These are phyloP conservation scores for Podila minutissima DNA, from an alignment of 192 early-diverging fungal genomes.

Conservation along the genomic window DNA sequence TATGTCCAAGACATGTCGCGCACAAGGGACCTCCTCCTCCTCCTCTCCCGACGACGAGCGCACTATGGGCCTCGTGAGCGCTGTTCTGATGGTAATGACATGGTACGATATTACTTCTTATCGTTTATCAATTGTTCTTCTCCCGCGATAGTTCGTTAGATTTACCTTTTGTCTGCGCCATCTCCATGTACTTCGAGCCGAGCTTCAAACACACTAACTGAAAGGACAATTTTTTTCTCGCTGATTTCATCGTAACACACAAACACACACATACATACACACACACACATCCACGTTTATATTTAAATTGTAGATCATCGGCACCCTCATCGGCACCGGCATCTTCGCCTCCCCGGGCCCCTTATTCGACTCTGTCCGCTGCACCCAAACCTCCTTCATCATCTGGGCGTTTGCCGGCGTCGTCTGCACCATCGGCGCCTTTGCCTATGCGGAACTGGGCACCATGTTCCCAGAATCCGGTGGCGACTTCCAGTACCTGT, in stretches of 20 bases:
- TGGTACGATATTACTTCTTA: slow-evolving; percentile 22
- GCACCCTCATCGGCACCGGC: slow-evolving; percentile 62
- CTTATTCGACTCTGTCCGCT: slow-evolving; percentile 50
- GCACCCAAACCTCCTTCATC: slow-evolving; percentile 45
- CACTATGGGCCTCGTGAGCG: slow-evolving; percentile 45
- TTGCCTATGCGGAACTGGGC: slow-evolving; percentile 53
- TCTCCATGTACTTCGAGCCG: neutral
- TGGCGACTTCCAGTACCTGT: slow-evolving; percentile 70
- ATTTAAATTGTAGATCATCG: slow-evolving; percentile 41
- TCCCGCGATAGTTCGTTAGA: neutral
- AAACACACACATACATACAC: too few relatives aligned
- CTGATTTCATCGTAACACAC: neutral
- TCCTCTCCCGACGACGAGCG: slow-evolving; percentile 12
- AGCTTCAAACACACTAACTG: neutral
- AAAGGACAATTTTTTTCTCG: neutral
- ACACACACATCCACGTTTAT: too few relatives aligned
- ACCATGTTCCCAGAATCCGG: slow-evolving; percentile 53
- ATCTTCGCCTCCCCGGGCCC: slow-evolving; percentile 74
- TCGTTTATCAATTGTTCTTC: neutral
- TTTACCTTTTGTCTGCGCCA: neutral
- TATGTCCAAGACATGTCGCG: neutral
- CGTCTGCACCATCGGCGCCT: slow-evolving; percentile 40
- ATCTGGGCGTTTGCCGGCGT: slow-evolving; percentile 50
- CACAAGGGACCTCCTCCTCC: neutral
- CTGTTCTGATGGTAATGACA: slow-evolving; percentile 55